A percentile compares a stretch with the other conserved stretches of the same genome.
Conservation (phyloP, 805 yeast species). For the Nakazawaea populi region DNA sequence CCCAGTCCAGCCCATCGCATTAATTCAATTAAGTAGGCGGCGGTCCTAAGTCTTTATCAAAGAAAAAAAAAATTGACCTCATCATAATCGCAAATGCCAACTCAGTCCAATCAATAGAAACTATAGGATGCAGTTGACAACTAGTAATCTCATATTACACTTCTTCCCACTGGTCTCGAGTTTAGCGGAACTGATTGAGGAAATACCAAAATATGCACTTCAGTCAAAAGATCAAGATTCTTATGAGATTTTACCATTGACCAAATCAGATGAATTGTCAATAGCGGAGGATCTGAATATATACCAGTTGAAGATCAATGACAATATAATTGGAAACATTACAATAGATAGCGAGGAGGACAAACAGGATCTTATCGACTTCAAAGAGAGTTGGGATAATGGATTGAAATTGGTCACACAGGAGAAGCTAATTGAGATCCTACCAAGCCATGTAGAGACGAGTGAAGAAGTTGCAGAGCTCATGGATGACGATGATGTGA, state of each 20-base stretch:
- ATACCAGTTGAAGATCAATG: not conserved
- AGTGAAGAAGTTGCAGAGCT: not conserved
- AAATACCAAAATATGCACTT: slow-evolving; percentile 1
- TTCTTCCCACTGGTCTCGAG: not conserved
- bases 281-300: not conserved
- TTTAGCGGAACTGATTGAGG: not conserved
- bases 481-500: not conserved
- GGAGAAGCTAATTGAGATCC: too few relatives aligned
- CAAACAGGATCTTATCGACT: not conserved
- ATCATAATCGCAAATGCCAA: not conserved
- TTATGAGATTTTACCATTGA: not conserved
- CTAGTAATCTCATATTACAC: not conserved
- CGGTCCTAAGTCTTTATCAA: not conserved
- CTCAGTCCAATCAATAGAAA: not conserved
- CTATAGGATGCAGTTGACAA: not conserved
- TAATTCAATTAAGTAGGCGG: too few relatives aligned
- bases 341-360: not conserved
- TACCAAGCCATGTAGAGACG: not conserved
- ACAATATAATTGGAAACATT: not conserved
- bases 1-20: too few relatives aligned
- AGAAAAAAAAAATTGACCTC: not conserved
- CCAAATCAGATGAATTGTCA: not conserved
- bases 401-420: not conserved
- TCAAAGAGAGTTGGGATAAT: slow-evolving; percentile 1
- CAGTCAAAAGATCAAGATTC: not conserved